Conservation (phyloP, 1,284 basidiomycete species). For the Trichosporon ovoides region DNA sequence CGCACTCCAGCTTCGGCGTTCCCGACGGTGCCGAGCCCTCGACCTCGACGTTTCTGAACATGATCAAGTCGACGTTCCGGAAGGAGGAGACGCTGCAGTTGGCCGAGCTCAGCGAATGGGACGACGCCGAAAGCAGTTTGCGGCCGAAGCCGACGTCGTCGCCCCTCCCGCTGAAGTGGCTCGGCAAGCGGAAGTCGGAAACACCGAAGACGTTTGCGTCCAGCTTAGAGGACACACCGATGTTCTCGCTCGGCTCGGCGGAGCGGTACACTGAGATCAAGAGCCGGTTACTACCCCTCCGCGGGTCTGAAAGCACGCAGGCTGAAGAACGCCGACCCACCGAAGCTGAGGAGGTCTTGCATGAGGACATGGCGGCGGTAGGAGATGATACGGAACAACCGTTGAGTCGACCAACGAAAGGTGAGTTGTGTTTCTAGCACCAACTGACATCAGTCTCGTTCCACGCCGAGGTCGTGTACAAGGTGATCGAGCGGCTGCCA, state of each 20-base stretch:
- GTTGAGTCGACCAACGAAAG: neutral
- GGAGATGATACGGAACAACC: neutral
- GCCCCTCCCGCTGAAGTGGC: neutral
- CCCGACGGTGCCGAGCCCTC: neutral
- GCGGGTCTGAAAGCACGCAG: neutral
- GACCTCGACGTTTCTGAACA: neutral
- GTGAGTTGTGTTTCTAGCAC: neutral
- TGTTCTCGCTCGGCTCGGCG: neutral
- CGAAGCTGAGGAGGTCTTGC: neutral
- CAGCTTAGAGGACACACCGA: neutral
- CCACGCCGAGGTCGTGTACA: constrained; percentile 4
- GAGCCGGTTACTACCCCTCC: neutral
- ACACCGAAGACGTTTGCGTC: neutral
- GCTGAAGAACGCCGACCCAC: too few species aligned
- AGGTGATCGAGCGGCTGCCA: constrained; percentile 13
- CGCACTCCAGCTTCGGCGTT: neutral
- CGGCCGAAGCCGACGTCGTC: neutral
- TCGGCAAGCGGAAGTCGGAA: neutral
- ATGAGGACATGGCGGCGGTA: neutral
- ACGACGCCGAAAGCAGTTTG: neutral
- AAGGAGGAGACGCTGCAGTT: constrained; percentile 1
- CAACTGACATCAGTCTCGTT: constrained; percentile 7
- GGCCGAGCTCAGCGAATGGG: neutral
- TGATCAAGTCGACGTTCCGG: neutral
- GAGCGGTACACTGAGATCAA: neutral